Base-by-base conservation (phyloP, 2,329 filamentous ascomycete genomes). In the Dactylellina leptospora region DNA sequence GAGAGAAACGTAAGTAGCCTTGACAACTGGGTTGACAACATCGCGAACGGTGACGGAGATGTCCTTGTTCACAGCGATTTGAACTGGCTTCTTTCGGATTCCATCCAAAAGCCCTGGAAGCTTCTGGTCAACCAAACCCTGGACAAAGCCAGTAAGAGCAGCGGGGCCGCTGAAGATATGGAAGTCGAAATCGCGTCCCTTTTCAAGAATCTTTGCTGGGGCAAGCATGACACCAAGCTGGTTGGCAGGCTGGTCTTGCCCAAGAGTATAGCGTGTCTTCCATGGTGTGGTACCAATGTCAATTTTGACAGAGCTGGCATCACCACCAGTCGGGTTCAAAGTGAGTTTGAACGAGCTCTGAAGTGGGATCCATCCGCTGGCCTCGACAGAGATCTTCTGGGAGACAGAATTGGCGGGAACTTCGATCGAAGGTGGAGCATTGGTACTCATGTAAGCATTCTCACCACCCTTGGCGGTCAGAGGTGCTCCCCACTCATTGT, bases 141-240 rank as follows among this genome's bases (percentile, higher is more conserved):
- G 58, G 16, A 62, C 58, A 27, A 71, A 63, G 10, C 38, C 27
- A 4, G 66, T 58, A 36, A 71, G 54, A 20, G 56, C 18, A 18
- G 58, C 66, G 2, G 50, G 56, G 1, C 58, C 58, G 58, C 50
- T 62, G 51, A 63, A 51, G 51, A 71, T 53, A 44, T 71, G 30
- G 66, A 62, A 58, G 18, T 71, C 66, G 22, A 71, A 71, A 44
- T 71, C 66, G 16, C 58, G 66, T 30, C 66, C 66, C 16, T 42
- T 51, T 25, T 71, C 66, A n/a, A 71, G 58, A 28, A 70, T 70
- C 50, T 70, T 70, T 23, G 64, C 64, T 30, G 66, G 66, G 13
- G 66, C 66, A 42, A 62, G 56, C 56, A 70, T 45, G 45, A 70
- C 50, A 4, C 56, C 64, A 16, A 50, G 40, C 22, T 70, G 56